Evolutionary conservation across 768 basidiomycete species (phyloP).

Genomic region (Tephrocybe sp.): DNA sequence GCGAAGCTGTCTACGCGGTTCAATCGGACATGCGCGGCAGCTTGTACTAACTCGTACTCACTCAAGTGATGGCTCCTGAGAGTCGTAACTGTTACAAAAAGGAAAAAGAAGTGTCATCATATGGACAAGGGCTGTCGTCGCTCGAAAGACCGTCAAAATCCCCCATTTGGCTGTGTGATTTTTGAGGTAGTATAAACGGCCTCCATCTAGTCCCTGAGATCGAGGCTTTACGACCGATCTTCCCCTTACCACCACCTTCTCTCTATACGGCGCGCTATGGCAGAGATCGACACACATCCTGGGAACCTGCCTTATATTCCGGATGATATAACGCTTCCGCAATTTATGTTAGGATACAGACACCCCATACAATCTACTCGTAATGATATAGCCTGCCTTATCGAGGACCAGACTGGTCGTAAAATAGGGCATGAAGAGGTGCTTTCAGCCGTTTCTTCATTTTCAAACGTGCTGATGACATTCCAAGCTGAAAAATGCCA

Average conservation of each 20-base stretch:
- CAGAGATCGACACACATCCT: conserved; percentile 25
- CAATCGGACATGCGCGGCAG: conserved; percentile 16
- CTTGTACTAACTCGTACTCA: conserved; percentile 11
- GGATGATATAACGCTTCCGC: conserved; percentile 52
- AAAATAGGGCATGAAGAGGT: conserved; percentile 40
- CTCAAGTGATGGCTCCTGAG: conserved; percentile 14
- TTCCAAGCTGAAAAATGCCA: conserved; percentile 27
- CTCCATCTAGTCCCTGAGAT: conserved; percentile 1
- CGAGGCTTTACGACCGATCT: conserved; percentile 3
- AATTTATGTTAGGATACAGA: conserved; percentile 53
- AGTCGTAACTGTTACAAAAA: conserved; percentile 9
- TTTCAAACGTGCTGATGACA: conserved; percentile 5
- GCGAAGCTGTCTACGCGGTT: conserved; percentile 12
- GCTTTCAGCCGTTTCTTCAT: not conserved
- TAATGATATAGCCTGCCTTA: conserved; percentile 41
- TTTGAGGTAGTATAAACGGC: conserved; percentile 13
- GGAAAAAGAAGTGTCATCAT: conserved; percentile 12
- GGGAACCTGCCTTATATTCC: conserved; percentile 40
- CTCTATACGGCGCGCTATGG: conserved; percentile 20
- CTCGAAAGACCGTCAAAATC: conserved; percentile 7
- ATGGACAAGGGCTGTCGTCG: conserved; percentile 10
- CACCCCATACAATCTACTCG: conserved; percentile 43
- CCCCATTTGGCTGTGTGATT: conserved; percentile 13
- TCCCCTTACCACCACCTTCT: conserved; percentile 9
- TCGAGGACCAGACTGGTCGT: conserved; percentile 49